A percentile compares a stretch with the other conserved stretches of the same genome.
phyloP scores from a whole-genome alignment of 2,329 filamentous ascomycete genomes.

The Alternaria triticina region DNA sequence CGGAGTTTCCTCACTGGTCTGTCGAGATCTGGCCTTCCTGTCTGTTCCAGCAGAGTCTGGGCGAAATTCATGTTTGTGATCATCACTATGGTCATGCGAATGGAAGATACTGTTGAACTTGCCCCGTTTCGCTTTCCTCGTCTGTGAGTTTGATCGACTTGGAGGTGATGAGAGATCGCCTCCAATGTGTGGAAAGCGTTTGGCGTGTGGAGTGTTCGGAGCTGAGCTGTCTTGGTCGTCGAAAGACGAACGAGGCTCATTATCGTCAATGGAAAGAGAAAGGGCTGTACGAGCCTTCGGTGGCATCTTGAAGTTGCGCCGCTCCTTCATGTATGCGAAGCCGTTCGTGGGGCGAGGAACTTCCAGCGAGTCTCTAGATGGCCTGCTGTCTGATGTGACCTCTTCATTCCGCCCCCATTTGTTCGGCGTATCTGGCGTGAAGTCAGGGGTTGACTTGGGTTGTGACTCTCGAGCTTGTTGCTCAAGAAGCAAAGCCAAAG shows the following conservation, averaged over 20 bases:
- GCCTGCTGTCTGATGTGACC: conserved; percentile 24
- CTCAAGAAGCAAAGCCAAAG: conserved; percentile 55
- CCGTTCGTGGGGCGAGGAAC: conserved; percentile 28
- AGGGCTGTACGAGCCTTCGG: conserved; percentile 25
- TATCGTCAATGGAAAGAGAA: conserved; percentile 29
- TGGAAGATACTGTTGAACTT: conserved; percentile 52
- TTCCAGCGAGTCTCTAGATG: conserved; percentile 34
- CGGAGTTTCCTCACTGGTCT: conserved; percentile 40
- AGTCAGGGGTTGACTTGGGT: conserved; percentile 43
- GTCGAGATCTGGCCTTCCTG: conserved; percentile 34
- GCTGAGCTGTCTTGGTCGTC: conserved; percentile 48
- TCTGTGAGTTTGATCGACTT: conserved; percentile 40
- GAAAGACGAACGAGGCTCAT: conserved; percentile 48
- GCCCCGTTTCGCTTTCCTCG: conserved; percentile 46
- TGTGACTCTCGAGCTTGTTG: conserved; percentile 50
- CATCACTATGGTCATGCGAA: conserved; percentile 45
- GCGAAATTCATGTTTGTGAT: conserved; percentile 30
- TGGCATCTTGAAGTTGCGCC: conserved; percentile 26
- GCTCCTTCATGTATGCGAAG: conserved; percentile 22
- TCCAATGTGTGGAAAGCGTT: conserved; percentile 42
- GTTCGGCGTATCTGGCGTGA: conserved; percentile 52
- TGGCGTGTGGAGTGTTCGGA: conserved; percentile 46
- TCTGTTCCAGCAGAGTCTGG: conserved; percentile 27
- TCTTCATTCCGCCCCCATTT: conserved; percentile 44
- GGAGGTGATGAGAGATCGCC: conserved; percentile 46